Percentiles rank a stretch among this genome's conserved stretches.
phyloP scores from a whole-genome alignment of 1,284 basidiomycete genomes.

The Ceratobasidium sp. region DNA sequence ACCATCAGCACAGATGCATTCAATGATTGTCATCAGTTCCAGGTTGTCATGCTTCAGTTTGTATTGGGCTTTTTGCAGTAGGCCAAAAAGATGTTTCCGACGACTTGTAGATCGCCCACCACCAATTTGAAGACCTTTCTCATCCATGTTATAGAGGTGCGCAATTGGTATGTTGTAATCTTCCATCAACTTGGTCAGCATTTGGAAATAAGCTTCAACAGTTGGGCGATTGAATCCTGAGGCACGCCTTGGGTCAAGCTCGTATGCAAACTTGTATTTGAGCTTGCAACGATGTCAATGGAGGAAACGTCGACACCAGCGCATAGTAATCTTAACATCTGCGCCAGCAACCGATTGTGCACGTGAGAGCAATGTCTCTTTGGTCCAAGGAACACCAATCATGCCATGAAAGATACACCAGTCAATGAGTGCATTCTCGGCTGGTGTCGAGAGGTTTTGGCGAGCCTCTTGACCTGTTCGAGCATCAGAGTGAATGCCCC shows the following conservation, averaged over 20 bases:
- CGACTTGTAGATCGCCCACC: constrained; percentile 43
- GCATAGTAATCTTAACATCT: background rate
- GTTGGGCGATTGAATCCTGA: constrained; percentile 19
- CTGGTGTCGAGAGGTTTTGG: background rate
- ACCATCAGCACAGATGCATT: background rate
- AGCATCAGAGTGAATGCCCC: background rate
- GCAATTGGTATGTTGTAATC: constrained; percentile 41
- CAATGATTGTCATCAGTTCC: constrained; percentile 6
- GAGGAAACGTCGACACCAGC: constrained; percentile 4
- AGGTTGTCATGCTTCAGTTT: constrained; percentile 34
- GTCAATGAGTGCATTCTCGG: background rate
- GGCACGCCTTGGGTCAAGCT: constrained; percentile 11
- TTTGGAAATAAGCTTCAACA: background rate
- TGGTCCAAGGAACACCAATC: constrained; percentile 13
- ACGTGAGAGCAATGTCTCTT: background rate
- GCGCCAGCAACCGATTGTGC: constrained; percentile 5
- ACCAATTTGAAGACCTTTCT: constrained; percentile 47
- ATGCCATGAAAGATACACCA: constrained; percentile 8
- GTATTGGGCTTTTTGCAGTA: constrained; percentile 34
- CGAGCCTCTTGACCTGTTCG: background rate
- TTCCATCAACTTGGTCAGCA: constrained; percentile 10
- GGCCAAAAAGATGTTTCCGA: constrained; percentile 43
- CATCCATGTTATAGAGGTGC: constrained; percentile 45
- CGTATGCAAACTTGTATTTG: constrained; percentile 20
- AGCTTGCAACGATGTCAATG: background rate